A percentile compares a stretch with the other conserved stretches of the same genome.
These are phyloP conservation scores for Debaryomyces nepalensis DNA, from an alignment of 1,139 yeast species.

Conservation along the genomic window DNA sequence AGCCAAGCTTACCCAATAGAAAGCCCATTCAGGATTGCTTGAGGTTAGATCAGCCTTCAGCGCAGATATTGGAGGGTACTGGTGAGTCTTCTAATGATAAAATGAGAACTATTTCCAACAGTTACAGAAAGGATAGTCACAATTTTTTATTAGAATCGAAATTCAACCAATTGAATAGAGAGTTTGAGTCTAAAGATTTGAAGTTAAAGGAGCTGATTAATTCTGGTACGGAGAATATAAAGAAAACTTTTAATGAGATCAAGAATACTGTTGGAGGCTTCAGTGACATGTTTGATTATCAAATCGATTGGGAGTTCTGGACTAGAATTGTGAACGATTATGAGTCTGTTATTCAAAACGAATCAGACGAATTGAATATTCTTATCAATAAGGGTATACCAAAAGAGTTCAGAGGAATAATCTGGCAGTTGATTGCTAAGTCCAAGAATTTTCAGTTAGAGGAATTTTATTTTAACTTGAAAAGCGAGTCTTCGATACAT, in stretches of 20 bases:
- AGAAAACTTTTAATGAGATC: slow-evolving; percentile 62
- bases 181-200: slow-evolving; percentile 36
- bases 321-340: slow-evolving; percentile 77
- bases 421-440: slow-evolving; percentile 91
- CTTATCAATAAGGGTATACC: slow-evolving; percentile 83
- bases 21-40: slow-evolving; percentile 35
- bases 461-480: slow-evolving; percentile 63
- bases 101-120: slow-evolving; percentile 23
- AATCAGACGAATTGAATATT: slow-evolving; percentile 61
- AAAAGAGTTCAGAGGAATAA: slow-evolving; percentile 78
- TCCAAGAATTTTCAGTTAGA: slow-evolving; percentile 76
- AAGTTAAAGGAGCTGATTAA: slow-evolving; percentile 52
- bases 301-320: slow-evolving; percentile 88
- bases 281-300: slow-evolving; percentile 41
- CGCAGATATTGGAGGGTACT: slow-evolving; percentile 17
- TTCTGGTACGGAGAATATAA: slow-evolving; percentile 64
- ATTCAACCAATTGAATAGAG: slow-evolving; percentile 33
- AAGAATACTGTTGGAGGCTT: slow-evolving; percentile 52
- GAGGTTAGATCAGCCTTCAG: slow-evolving; percentile 31
- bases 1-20: slow-evolving; percentile 33
- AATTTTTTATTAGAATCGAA: slow-evolving; percentile 45
- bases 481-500: slow-evolving; percentile 60
- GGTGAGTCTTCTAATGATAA: slow-evolving; percentile 14
- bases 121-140: slow-evolving; percentile 29
- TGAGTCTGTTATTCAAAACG: slow-evolving; percentile 61